Percentiles rank a stretch among this genome's conserved stretches.
Conservation (phyloP, 805 yeast genomes). For the Hanseniaspora meyeri region DNA sequence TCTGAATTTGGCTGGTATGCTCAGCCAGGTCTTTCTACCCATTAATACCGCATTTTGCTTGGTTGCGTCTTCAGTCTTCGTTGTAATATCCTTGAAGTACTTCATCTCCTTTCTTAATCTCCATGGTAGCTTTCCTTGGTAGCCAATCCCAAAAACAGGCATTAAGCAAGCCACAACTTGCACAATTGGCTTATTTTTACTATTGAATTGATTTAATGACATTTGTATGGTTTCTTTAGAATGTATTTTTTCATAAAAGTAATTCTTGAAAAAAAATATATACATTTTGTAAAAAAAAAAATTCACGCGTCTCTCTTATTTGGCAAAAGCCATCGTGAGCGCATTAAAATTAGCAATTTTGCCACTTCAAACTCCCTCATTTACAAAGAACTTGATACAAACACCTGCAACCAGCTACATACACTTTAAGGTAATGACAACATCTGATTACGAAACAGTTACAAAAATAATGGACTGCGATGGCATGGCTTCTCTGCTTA, state of each 20-base stretch:
- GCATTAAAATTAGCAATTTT: too few species aligned
- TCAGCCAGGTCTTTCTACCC: slow-evolving; percentile 96
- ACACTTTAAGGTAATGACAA: not conserved
- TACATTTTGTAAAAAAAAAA: too few species aligned
- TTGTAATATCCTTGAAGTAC: slow-evolving; percentile 67
- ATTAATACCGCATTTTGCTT: slow-evolving; percentile 68
- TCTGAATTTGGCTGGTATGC: slow-evolving; percentile 72
- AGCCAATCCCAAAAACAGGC: slow-evolving; percentile 77
- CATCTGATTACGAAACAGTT: not conserved
- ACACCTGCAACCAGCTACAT: too few species aligned
- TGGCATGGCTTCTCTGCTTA: not conserved
- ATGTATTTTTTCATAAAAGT: too few species aligned
- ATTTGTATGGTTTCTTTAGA: not conserved
- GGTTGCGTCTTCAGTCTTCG: slow-evolving; percentile 27
- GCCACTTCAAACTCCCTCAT: too few species aligned
- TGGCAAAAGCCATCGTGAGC: too few species aligned
- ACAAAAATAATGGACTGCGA: slow-evolving; percentile 7
- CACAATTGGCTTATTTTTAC: slow-evolving; percentile 33
- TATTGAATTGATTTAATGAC: not conserved
- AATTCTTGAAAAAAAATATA: not conserved
- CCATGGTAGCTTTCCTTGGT: slow-evolving; percentile 79
- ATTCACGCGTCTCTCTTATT: too few species aligned
- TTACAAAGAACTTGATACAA: too few species aligned
- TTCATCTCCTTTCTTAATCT: slow-evolving; percentile 69
- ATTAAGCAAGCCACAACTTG: slow-evolving; percentile 76